Base-by-base conservation (phyloP, 176 grass and related monocot genomes). In the Carex cristatella region DNA sequence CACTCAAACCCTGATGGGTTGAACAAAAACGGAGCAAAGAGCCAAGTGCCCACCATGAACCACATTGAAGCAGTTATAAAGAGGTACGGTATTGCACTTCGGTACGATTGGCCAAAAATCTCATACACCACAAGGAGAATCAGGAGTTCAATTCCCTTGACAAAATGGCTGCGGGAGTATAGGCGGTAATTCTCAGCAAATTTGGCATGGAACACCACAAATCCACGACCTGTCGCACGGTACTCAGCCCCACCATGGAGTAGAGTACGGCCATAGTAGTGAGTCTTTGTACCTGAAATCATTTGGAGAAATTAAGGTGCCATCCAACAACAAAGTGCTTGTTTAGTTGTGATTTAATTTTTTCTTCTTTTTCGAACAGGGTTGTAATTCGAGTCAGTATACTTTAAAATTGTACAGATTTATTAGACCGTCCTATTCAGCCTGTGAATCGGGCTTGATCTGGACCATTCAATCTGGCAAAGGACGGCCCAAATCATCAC, bases 21-120 rank as follows among this genome's bases (percentile, higher is more conserved):
- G 69, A 98, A 98, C 27, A 98, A 81, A 87, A 98, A 98, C 4
- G 95, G 95, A 4, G 95, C 88, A 80, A 98, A 98, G 28, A 98
- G 91, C 95, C 95, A 98, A 3, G 93, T 90, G 76, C 91, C 95
- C 2, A 98, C 95, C 95, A 98, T 95, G 88, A 99, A 99, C 96
- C 96, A 99, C 96, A 99, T 95, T 63, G 96, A 99, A 76, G 89
- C 79, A 5, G 96, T 99, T 57, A 99, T 99, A 55, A 99, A 94
- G 66, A 99, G 86, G 87, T 99, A 99, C 54, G 93, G 61, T 78
- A 99, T 64, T 13, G 96, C 87, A 42, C 96, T 90, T 89, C 96
- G 93, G 86, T 99, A 99, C 3, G 85, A 68, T 62, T 94, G 88
- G 0, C 91, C 93, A 85, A 99, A 95, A 71, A 99, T 94, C 79